Evolutionary conservation across 2,329 filamentous ascomycete species (phyloP).

Genomic region (Cryphonectria carpinicola): DNA sequence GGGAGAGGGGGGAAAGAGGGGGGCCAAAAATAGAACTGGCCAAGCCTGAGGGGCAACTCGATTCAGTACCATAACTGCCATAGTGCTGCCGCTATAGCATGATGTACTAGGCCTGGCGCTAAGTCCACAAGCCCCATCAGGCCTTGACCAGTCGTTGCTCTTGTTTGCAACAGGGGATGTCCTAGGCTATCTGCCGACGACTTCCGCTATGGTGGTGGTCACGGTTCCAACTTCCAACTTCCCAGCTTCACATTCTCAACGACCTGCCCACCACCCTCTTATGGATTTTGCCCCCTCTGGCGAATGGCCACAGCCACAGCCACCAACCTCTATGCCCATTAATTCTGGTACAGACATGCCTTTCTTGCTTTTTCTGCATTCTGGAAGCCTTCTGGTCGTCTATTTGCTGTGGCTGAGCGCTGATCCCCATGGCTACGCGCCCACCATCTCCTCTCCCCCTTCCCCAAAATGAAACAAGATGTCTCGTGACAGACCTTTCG

Average conservation of each 20-base stretch:
- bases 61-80: not conserved
- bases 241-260: not conserved
- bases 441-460: not conserved
- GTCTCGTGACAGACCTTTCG: slow-evolving; percentile 7
- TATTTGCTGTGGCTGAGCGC: not conserved
- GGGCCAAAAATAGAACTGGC: not conserved
- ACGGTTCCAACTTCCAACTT: slow-evolving; percentile 5
- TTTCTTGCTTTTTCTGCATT: not conserved
- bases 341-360: not conserved
- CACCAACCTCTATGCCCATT: not conserved
- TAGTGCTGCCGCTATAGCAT: not conserved
- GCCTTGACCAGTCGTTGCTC: not conserved
- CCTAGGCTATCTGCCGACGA: slow-evolving; percentile 4
- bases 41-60: not conserved
- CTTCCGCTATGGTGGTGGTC: not conserved
- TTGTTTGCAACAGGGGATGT: not conserved
- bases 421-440: not conserved
- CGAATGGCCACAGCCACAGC: not conserved
- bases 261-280: not conserved
- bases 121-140: not conserved
- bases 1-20: no score
- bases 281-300: not conserved
- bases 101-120: slow-evolving; percentile 1
- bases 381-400: not conserved
- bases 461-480: not conserved